Evolutionary conservation across 1,284 basidiomycete species (phyloP).

Genomic region (Mrakiaceae sp.): DNA sequence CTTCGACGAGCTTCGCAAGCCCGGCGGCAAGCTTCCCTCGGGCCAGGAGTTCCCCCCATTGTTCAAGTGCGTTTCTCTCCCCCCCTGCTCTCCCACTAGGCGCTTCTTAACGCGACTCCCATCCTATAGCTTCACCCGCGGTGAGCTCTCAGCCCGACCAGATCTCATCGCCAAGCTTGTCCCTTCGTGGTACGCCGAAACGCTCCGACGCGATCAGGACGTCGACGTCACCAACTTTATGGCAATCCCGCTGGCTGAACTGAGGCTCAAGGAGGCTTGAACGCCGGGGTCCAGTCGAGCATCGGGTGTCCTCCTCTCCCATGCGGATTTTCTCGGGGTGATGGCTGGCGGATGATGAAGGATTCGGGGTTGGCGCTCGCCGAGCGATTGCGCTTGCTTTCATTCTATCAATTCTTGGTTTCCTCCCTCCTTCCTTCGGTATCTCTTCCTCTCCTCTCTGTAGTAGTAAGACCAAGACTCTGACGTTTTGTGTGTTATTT

Average conservation of each 20-base stretch:
- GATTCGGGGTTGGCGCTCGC: too few relatives aligned
- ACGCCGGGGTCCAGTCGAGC: neutral
- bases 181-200: conserved; percentile 67
- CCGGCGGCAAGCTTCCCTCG: conserved; percentile 87
- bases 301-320: neutral
- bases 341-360: too few relatives aligned
- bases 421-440: too few relatives aligned
- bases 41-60: conserved; percentile 88
- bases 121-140: conserved; percentile 29
- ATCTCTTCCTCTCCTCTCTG: too few relatives aligned
- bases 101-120: neutral
- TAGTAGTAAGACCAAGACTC: too few relatives aligned
- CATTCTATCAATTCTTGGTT: too few relatives aligned
- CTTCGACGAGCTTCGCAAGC: conserved; percentile 87
- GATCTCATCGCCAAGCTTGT: conserved; percentile 87
- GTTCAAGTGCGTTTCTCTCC: conserved; percentile 60
- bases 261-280: conserved; percentile 72
- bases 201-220: conserved; percentile 69
- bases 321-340: too few relatives aligned
- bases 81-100: neutral
- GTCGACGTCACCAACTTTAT: conserved; percentile 85
- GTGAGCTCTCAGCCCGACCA: conserved; percentile 85
- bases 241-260: conserved; percentile 83
- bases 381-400: too few relatives aligned
- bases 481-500: too few relatives aligned